Conservation (phyloP, 2,329 filamentous ascomycete genomes). For the Clonostachys solani region DNA sequence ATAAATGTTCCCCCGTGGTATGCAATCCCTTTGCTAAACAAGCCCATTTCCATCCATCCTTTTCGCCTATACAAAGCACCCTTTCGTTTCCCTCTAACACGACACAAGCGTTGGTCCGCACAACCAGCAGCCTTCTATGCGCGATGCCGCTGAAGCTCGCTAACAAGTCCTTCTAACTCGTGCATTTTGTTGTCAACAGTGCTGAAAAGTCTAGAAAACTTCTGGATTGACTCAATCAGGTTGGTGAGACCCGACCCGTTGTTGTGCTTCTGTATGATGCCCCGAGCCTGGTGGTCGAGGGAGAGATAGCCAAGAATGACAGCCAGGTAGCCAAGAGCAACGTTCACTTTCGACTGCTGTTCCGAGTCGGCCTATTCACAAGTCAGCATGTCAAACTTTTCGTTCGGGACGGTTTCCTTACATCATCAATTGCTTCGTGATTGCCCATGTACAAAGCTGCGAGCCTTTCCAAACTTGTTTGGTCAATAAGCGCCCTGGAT, state of each 20-base stretch:
- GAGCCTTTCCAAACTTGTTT: constrained; percentile 50
- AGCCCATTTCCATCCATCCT: neutral
- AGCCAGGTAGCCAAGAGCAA: constrained; percentile 81
- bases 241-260: constrained; percentile 36
- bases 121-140: neutral
- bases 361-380: constrained; percentile 58
- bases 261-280: constrained; percentile 34
- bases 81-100: neutral
- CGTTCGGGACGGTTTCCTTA: constrained; percentile 32
- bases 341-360: constrained; percentile 73
- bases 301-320: constrained; percentile 81
- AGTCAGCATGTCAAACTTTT: neutral
- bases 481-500: constrained; percentile 41
- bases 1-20: too few relatives aligned
- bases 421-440: constrained; percentile 62
- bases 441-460: constrained; percentile 65
- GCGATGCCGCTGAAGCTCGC: constrained; percentile 19
- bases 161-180: constrained; percentile 31
- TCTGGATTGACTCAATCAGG: constrained; percentile 46
- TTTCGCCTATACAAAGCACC: neutral
- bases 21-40: too few relatives aligned
- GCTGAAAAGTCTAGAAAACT: constrained; percentile 49
- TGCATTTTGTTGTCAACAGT: constrained; percentile 38
- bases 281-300: constrained; percentile 42
- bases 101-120: neutral